Evolutionary conservation across 2,329 filamentous ascomycete species (phyloP).

Genomic region (Ciborinia camelliae): DNA sequence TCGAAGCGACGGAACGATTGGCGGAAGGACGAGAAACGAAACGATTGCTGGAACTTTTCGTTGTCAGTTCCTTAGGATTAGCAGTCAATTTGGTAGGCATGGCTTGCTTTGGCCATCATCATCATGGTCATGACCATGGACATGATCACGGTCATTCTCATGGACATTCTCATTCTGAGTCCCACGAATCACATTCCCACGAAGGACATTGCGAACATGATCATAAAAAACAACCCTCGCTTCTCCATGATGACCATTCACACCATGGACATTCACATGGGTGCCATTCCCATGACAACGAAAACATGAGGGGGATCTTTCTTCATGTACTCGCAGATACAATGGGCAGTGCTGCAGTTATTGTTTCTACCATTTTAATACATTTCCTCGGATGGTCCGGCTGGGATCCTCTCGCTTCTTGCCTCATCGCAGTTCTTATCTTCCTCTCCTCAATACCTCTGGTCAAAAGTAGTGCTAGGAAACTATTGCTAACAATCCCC

Average conservation of each 20-base stretch:
- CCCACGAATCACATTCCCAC: not conserved
- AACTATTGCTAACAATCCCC: constrained; percentile 79
- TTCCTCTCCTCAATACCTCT: constrained; percentile 88
- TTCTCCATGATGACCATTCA: constrained; percentile 33
- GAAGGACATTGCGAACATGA: constrained; percentile 31
- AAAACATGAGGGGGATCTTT: constrained; percentile 98
- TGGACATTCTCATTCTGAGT: constrained; percentile 35
- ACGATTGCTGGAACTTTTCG: constrained; percentile 78
- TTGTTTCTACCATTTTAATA: constrained; percentile 84
- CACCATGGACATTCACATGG: constrained; percentile 38
- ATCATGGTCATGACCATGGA: constrained; percentile 17
- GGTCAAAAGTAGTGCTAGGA: constrained; percentile 78
- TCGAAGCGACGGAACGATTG: constrained; percentile 86
- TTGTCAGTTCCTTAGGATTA: constrained; percentile 83
- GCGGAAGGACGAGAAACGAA: constrained; percentile 81
- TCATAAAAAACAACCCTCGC: constrained; percentile 20
- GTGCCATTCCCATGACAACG: constrained; percentile 66
- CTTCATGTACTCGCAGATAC: constrained; percentile 93
- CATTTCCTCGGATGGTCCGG: constrained; percentile 86
- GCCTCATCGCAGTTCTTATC: constrained; percentile 88
- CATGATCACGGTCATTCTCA: constrained; percentile 38
- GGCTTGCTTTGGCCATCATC: constrained; percentile 43
- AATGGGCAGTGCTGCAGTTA: constrained; percentile 89
- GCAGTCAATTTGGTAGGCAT: constrained; percentile 91
- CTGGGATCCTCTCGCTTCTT: constrained; percentile 92